Percentiles rank a stretch among this genome's conserved stretches.
Conservation (phyloP, 371 early-diverging fungal genomes). For the Apophysomyces sp. region DNA sequence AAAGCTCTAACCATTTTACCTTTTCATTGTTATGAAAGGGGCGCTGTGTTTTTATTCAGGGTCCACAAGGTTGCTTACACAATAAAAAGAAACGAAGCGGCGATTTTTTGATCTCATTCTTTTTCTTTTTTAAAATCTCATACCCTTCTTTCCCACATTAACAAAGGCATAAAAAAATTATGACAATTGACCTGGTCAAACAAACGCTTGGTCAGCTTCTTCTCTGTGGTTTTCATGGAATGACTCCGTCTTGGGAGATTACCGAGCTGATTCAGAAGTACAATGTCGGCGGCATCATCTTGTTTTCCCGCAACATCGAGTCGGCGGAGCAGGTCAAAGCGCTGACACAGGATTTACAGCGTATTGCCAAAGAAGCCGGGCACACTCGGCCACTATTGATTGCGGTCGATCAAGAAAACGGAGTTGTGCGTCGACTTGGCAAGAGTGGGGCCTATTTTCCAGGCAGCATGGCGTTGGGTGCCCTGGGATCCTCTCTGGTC, state of each 20-base stretch:
- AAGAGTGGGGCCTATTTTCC: slow-evolving; percentile 41
- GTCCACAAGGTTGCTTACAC: background rate
- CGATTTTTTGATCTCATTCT: background rate
- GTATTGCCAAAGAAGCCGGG: slow-evolving; percentile 39
- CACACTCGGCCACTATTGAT: slow-evolving; percentile 43
- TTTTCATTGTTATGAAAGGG: background rate
- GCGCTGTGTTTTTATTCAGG: background rate
- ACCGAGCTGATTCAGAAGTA: slow-evolving; percentile 41
- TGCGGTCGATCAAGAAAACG: slow-evolving; percentile 53
- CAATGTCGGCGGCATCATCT: slow-evolving; percentile 44
- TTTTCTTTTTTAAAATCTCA: background rate
- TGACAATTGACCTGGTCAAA: slow-evolving; percentile 2
- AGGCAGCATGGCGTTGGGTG: slow-evolving; percentile 49
- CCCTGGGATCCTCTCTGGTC: slow-evolving; percentile 24
- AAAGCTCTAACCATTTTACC: background rate
- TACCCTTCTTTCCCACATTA: background rate
- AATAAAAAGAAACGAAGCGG: background rate
- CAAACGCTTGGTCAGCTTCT: slow-evolving; percentile 36
- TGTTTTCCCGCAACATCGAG: slow-evolving; percentile 50
- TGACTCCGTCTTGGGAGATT: slow-evolving; percentile 36
- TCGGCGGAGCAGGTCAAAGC: slow-evolving; percentile 30
- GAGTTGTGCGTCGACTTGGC: slow-evolving; percentile 48
- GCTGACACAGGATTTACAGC: slow-evolving; percentile 30
- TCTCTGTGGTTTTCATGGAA: slow-evolving; percentile 48
- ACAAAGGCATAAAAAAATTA: background rate